These are phyloP conservation scores for Friedmanniomyces simplex DNA, from an alignment of 495 filamentous ascomycete genomes.

Conservation along the genomic window DNA sequence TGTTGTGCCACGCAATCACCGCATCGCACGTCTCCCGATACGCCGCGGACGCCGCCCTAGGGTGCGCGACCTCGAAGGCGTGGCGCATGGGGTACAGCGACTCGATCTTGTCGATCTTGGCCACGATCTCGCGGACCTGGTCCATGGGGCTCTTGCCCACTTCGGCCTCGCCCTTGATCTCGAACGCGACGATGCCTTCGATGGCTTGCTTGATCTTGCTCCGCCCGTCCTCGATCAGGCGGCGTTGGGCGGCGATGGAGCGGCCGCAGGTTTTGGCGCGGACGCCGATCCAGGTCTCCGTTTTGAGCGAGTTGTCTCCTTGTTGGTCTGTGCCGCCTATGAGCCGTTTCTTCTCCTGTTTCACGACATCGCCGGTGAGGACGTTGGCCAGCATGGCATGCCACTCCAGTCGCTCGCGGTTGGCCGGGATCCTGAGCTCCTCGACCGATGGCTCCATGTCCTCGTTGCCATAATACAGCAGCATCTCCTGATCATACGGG, in stretches of 20 bases:
- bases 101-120: conserved; percentile 80
- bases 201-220: conserved; percentile 54
- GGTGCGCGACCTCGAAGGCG: conserved; percentile 60
- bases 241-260: conserved; percentile 62
- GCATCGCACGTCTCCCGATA: conserved; percentile 75
- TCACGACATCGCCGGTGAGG: conserved; percentile 90
- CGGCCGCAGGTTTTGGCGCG: conserved; percentile 72
- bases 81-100: conserved; percentile 68
- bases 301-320: conserved; percentile 58
- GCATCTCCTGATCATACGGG: conserved; percentile 81
- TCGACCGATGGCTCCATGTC: conserved; percentile 80
- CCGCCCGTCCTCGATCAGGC: conserved; percentile 24
- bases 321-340: conserved; percentile 72
- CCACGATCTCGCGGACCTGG: conserved; percentile 80
- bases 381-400: conserved; percentile 95
- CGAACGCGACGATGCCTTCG: conserved; percentile 80
- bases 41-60: conserved; percentile 57
- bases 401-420: conserved; percentile 91
- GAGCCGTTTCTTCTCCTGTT: conserved; percentile 91
- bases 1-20: conserved; percentile 92
- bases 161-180: conserved; percentile 87
- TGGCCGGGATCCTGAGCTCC: conserved; percentile 77
- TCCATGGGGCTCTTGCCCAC: conserved; percentile 75
- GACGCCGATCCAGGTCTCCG: conserved; percentile 85
- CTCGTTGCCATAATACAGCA: conserved; percentile 79